A percentile compares a stretch with the other conserved stretches of the same genome.
phyloP scores from a whole-genome alignment of 164 flowering plant species.

The Protea cynaroides region DNA sequence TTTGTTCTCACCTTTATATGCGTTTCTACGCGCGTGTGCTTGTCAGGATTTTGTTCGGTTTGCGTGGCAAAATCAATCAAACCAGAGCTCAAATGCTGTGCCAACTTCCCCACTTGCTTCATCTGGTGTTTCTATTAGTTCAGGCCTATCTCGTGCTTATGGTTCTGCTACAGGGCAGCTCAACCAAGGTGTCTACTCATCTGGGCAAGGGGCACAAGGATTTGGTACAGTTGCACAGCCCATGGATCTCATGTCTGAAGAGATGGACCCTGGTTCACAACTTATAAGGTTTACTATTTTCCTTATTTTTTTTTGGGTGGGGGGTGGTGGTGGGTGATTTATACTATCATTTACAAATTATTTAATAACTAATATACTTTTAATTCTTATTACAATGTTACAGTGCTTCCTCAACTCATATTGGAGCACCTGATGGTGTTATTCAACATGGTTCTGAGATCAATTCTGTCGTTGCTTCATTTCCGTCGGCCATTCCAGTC shows the following conservation, averaged over 20 bases:
- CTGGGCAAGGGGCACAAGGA: constrained; percentile 47
- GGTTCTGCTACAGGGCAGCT: constrained; percentile 52
- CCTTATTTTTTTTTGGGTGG: background rate
- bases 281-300: constrained; percentile 40
- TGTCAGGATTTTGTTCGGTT: constrained; percentile 83
- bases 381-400: constrained; percentile 4
- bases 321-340: too few relatives aligned
- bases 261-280: constrained; percentile 42
- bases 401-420: constrained; percentile 51
- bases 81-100: constrained; percentile 47
- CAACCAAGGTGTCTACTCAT: constrained; percentile 35
- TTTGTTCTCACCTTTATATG: background rate
- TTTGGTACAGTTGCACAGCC: constrained; percentile 41
- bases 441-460: constrained; percentile 36
- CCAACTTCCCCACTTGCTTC: constrained; percentile 46
- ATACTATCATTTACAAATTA: background rate
- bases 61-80: constrained; percentile 90
- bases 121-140: constrained; percentile 35
- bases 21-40: background rate
- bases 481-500: constrained; percentile 36
- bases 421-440: constrained; percentile 41
- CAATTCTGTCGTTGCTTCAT: constrained; percentile 32
- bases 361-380: background rate
- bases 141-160: constrained; percentile 39
- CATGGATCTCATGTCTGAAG: constrained; percentile 59